Percentiles rank a stretch among this genome's conserved stretches.
Conservation (phyloP, 352 stramenopile genomes). For the Lagenidium sp. region DNA sequence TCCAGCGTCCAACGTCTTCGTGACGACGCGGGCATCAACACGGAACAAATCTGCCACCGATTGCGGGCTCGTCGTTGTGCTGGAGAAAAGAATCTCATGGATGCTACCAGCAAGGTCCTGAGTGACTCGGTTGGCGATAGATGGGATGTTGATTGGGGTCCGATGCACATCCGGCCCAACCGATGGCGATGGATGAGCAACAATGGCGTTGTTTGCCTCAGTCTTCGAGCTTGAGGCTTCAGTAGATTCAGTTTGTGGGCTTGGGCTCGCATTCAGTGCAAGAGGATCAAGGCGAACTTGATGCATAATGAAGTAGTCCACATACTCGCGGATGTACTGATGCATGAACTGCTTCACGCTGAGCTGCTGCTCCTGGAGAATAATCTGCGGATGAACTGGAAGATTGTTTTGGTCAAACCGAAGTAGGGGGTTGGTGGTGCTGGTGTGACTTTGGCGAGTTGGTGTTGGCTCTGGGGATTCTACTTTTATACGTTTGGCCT, state of each 20-base stretch:
- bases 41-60: conserved; percentile 37
- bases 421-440: neutral
- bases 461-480: neutral
- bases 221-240: neutral
- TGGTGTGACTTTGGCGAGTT: neutral
- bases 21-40: conserved; percentile 5
- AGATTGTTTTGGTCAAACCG: conserved; percentile 17
- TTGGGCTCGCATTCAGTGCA: neutral
- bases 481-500: neutral
- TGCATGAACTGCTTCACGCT: conserved; percentile 20
- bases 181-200: conserved; percentile 2
- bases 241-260: too few species aligned
- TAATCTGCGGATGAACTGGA: conserved; percentile 19
- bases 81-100: conserved; percentile 52
- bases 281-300: conserved; percentile 15
- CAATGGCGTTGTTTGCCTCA: neutral
- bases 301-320: conserved; percentile 20
- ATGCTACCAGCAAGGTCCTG: conserved; percentile 36
- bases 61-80: conserved; percentile 55
- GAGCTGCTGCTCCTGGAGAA: conserved; percentile 22
- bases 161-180: conserved; percentile 30
- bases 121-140: conserved; percentile 25
- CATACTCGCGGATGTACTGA: conserved; percentile 23
- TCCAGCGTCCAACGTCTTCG: conserved; percentile 7
- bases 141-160: conserved; percentile 45